Percentiles rank a stretch among this genome's conserved stretches.
phyloP scores from a whole-genome alignment of 768 basidiomycete genomes.

The Phylloporus arenicola region DNA sequence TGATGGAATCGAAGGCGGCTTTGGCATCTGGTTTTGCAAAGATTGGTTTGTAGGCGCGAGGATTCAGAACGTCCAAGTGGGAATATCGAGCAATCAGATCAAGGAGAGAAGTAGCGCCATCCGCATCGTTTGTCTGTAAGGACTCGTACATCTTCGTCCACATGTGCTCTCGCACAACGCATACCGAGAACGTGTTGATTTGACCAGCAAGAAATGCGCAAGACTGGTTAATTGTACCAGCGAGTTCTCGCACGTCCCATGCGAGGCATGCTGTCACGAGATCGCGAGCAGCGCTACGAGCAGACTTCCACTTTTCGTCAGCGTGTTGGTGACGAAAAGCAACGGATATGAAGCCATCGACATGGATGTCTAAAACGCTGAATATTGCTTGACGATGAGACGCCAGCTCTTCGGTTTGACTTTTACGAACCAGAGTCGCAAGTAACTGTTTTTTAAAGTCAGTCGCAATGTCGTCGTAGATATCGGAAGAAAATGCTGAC shows the following conservation, averaged over 20 bases:
- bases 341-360: conserved; percentile 40
- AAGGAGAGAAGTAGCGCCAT: conserved; percentile 56
- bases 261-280: conserved; percentile 34
- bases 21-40: conserved; percentile 30
- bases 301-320: conserved; percentile 38
- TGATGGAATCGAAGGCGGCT: conserved; percentile 49
- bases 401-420: conserved; percentile 23
- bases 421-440: conserved; percentile 29
- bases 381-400: conserved; percentile 29
- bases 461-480: conserved; percentile 3
- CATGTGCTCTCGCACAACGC: conserved; percentile 48
- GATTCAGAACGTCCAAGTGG: conserved; percentile 60
- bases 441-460: conserved; percentile 28
- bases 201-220: conserved; percentile 30
- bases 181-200: conserved; percentile 28
- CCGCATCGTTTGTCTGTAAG: conserved; percentile 52
- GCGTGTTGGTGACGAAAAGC: conserved; percentile 39
- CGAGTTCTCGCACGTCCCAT: conserved; percentile 33
- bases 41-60: conserved; percentile 42
- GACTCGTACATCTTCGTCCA: conserved; percentile 67
- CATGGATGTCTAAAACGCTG: conserved; percentile 47
- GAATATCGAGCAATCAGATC: conserved; percentile 52
- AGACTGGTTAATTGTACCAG: conserved; percentile 28
- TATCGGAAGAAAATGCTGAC: conserved; percentile 40
- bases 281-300: conserved; percentile 37